Conservation (phyloP, 2,329 filamentous ascomycete species). For the Diaporthe australafricana region DNA sequence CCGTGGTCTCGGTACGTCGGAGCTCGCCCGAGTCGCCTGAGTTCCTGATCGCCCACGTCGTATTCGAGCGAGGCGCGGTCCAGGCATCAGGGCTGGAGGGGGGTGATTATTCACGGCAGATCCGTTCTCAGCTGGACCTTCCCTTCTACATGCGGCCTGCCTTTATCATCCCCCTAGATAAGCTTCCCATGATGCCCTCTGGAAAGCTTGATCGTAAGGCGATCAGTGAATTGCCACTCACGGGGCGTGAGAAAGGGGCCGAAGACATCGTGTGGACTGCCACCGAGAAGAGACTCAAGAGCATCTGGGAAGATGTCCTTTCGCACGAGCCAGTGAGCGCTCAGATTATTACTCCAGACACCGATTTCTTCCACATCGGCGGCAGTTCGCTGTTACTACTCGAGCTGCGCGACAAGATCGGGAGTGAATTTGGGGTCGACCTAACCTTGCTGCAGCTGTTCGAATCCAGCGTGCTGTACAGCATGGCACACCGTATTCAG, state of each 20-base stretch:
- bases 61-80: not conserved
- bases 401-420: conserved; percentile 51
- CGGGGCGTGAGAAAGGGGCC: conserved; percentile 3
- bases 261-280: conserved; percentile 9
- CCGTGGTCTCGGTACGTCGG: conserved; percentile 3
- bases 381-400: conserved; percentile 56
- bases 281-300: not conserved
- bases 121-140: conserved; percentile 39
- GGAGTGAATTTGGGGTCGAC: conserved; percentile 44
- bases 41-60: conserved; percentile 21
- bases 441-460: conserved; percentile 53
- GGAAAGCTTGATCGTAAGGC: conserved; percentile 49
- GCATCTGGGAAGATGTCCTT: conserved; percentile 40
- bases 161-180: conserved; percentile 41
- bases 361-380: conserved; percentile 56
- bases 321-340: conserved; percentile 29
- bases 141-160: conserved; percentile 49
- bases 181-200: conserved; percentile 45
- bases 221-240: conserved; percentile 42
- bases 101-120: not conserved
- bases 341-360: conserved; percentile 32
- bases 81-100: conserved; percentile 10
- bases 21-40: not conserved
- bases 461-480: conserved; percentile 48
- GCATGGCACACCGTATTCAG: conserved; percentile 52